phyloP scores from a whole-genome alignment of 768 basidiomycete genomes.

The Pulveroboletus sp. region DNA sequence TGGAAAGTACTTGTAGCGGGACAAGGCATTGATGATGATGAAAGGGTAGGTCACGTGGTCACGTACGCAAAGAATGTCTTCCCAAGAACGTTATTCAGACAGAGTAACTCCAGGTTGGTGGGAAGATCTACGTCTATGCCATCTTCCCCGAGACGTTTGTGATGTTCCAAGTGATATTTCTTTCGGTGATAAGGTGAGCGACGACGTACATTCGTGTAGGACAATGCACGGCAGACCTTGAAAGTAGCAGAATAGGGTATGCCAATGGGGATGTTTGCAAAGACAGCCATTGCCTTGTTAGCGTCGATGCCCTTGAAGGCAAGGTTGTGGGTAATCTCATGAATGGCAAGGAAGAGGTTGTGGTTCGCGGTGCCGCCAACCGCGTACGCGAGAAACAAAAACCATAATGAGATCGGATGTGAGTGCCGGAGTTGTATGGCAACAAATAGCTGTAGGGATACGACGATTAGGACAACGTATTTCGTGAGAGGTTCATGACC shows the following conservation, averaged over 20 bases:
- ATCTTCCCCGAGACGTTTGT: conserved; percentile 93
- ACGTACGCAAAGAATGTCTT: conserved; percentile 96
- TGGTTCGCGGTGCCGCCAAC: conserved; percentile 96
- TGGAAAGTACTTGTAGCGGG: conserved; percentile 77
- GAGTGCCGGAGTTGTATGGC: conserved; percentile 66
- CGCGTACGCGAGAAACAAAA: conserved; percentile 73
- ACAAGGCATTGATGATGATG: conserved; percentile 4
- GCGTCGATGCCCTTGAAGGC: conserved; percentile 79
- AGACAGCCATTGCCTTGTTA: conserved; percentile 85
- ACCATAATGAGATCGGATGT: conserved; percentile 62
- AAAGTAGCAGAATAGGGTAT: conserved; percentile 94
- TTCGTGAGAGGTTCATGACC: conserved; percentile 90
- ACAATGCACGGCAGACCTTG: conserved; percentile 52
- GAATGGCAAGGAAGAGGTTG: conserved; percentile 96
- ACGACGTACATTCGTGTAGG: not conserved
- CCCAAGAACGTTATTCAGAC: conserved; percentile 91
- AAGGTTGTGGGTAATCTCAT: conserved; percentile 97
- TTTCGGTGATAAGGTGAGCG: conserved; percentile 25
- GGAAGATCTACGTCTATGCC: conserved; percentile 96
- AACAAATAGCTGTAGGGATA: conserved; percentile 63
- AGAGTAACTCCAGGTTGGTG: conserved; percentile 74
- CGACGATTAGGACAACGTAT: conserved; percentile 81
- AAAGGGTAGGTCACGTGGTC: not conserved
- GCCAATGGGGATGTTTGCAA: conserved; percentile 90
- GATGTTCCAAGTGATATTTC: conserved; percentile 95